Conservation (phyloP, 2,329 filamentous ascomycete genomes). For the Alternaria alternata region DNA sequence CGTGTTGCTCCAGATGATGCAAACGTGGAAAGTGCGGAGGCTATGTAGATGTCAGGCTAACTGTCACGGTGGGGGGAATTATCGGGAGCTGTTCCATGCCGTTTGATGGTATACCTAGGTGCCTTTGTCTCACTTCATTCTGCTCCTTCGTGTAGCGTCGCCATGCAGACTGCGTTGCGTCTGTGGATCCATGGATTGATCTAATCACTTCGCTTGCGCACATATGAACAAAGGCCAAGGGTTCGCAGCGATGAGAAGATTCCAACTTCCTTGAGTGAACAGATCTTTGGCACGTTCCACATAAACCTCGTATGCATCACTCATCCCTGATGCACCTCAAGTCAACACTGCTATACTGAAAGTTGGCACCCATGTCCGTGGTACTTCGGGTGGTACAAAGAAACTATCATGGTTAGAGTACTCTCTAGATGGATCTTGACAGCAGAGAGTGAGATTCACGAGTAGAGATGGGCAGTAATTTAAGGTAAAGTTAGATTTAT, state of each 20-base stretch:
- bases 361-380: background rate
- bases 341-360: background rate
- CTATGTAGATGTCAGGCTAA: background rate
- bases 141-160: background rate
- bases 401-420: background rate
- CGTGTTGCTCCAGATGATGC: background rate
- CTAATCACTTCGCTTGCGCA: too few species aligned
- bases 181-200: too few species aligned
- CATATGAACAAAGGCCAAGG: too few species aligned
- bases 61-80: background rate
- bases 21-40: background rate
- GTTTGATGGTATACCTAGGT: too few species aligned
- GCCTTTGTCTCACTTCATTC: background rate
- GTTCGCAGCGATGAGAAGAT: too few species aligned
- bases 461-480: background rate
- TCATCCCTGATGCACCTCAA: too few species aligned
- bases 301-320: too few species aligned
- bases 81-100: background rate
- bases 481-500: background rate
- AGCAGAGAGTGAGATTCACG: background rate
- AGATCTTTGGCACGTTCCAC: too few species aligned
- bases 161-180: background rate
- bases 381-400: background rate
- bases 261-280: too few species aligned
- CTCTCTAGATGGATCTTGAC: too few species aligned